Conservation (phyloP, 2,329 filamentous ascomycete species). For the Penicillium sp. region DNA sequence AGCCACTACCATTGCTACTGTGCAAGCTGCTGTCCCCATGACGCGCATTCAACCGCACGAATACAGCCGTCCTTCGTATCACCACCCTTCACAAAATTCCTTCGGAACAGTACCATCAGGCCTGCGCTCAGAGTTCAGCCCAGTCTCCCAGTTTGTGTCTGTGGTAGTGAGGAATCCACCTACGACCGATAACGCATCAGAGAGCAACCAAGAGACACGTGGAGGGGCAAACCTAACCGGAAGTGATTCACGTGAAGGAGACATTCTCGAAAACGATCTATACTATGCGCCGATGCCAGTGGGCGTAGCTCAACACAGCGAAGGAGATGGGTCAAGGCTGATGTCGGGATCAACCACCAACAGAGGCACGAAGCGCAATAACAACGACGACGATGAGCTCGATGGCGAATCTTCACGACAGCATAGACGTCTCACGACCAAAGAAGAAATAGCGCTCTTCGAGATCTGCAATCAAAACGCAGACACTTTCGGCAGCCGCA, state of each 20-base stretch:
- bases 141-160: constrained; percentile 10
- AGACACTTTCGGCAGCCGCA: constrained; percentile 40
- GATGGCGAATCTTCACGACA: constrained; percentile 28
- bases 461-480: constrained; percentile 43
- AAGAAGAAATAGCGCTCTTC: constrained; percentile 43
- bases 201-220: constrained; percentile 19
- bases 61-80: constrained; percentile 9
- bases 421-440: constrained; percentile 41
- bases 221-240: constrained; percentile 15
- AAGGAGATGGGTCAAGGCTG: constrained; percentile 4
- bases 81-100: neutral
- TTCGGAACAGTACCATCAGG: neutral
- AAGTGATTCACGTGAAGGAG: constrained; percentile 9
- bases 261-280: constrained; percentile 7
- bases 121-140: constrained; percentile 3
- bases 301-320: constrained; percentile 1
- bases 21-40: constrained; percentile 6
- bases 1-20: neutral
- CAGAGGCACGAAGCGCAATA: constrained; percentile 14
- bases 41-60: constrained; percentile 8
- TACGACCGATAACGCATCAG: constrained; percentile 8
- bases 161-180: constrained; percentile 17
- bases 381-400: constrained; percentile 13
- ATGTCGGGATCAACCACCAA: constrained; percentile 4
- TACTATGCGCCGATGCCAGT: constrained; percentile 22